Conservation (phyloP, 768 basidiomycete genomes). For the Leccinum imitatum region DNA sequence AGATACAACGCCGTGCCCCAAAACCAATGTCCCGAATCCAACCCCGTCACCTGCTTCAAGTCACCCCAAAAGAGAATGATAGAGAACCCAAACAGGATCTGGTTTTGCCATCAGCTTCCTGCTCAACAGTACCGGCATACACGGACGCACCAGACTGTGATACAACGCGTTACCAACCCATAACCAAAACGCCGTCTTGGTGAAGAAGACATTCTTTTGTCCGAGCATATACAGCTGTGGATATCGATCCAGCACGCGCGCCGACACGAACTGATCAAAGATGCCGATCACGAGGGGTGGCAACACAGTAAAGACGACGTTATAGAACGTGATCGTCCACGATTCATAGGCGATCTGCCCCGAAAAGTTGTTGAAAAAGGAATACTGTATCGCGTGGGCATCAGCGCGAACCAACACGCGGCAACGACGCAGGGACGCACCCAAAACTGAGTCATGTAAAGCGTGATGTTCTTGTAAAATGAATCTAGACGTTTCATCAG, state of each 20-base stretch:
- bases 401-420: neutral
- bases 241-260: constrained; percentile 93
- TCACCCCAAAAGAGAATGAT: constrained; percentile 93
- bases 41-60: constrained; percentile 74
- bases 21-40: constrained; percentile 94
- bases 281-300: constrained; percentile 97
- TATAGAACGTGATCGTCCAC: constrained; percentile 97
- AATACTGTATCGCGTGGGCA: constrained; percentile 58
- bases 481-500: constrained; percentile 57
- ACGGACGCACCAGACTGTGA: constrained; percentile 72
- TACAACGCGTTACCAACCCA: constrained; percentile 90
- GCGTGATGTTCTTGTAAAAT: constrained; percentile 98
- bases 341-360: constrained; percentile 98
- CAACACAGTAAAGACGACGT: constrained; percentile 92
- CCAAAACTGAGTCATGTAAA: constrained; percentile 99
- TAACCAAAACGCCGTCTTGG: constrained; percentile 86
- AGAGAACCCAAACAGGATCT: constrained; percentile 89
- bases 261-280: constrained; percentile 98
- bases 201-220: constrained; percentile 93
- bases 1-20: constrained; percentile 99
- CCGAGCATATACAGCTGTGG: constrained; percentile 67
- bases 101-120: neutral
- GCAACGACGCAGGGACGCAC: constrained; percentile 41
- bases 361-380: constrained; percentile 99
- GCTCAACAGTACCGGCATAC: neutral